Base-by-base conservation (phyloP, 2,329 filamentous ascomycete genomes). In the Mycogone perniciosa region DNA sequence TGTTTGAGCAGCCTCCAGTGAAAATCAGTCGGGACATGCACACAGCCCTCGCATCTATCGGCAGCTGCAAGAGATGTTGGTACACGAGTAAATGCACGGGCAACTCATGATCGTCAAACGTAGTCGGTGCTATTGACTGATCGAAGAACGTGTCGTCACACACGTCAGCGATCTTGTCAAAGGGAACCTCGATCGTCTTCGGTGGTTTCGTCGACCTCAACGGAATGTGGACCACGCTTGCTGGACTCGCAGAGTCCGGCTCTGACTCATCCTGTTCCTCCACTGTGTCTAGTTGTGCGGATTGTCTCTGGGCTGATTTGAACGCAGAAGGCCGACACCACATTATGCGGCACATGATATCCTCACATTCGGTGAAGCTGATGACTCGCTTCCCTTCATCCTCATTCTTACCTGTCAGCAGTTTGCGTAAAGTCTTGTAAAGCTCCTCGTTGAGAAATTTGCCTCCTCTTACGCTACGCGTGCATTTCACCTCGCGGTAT, bases 21-120 rank as follows among this genome's bases (percentile, higher is more conserved):
- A 99, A 87, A 11, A 96, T 75, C 42, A 97, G 87, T 37, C 92
- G 86, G 1, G 90, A 84, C 83, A 96, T 93, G 67, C 92, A 96
- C 4, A 85, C 71, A 1, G 87, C 85, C 27, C 93, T 83, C 4
- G 91, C 83, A 66, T 99, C 93, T 4, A 92, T 71, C 0, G 90
- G 88, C 1, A 96, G 74, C 6, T 81, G 76, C 1, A 95, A 74
- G 1, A 99, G 77, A 35, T 84, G 79, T 48, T 81, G 79, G 68
- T 95, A 95, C 3, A 95, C 74, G 7, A 97, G 76, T 9, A 84
- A 64, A 46, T 88, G 88, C 1, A 97, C 62, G 0, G 92, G 84
- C 13, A 88, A 77, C 57, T 97, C 92, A 59, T 99, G 78, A 60
- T 97, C 91, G 62, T 99, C 93, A 55, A 90, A 83, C 37, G 83